These are phyloP conservation scores for Rhodosporidiobolus sp. DNA, from an alignment of 768 basidiomycete species.

Conservation along the genomic window DNA sequence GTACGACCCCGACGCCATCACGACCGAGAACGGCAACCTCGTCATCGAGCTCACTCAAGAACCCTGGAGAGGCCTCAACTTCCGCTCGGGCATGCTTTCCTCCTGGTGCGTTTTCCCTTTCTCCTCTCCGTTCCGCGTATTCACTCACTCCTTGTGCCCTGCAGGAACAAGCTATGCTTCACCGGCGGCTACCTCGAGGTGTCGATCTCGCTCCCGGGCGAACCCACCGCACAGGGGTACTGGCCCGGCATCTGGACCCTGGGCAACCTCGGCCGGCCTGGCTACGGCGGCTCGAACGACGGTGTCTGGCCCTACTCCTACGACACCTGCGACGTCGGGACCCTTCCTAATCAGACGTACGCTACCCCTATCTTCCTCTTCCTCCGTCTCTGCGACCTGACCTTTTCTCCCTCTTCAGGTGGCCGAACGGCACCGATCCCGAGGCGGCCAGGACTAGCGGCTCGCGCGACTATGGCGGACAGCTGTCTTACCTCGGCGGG, in stretches of 20 bases:
- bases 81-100: constrained; percentile 59
- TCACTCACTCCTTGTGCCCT: neutral
- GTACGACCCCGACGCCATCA: constrained; percentile 51
- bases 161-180: constrained; percentile 25
- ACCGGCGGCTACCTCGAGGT: constrained; percentile 44
- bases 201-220: constrained; percentile 18
- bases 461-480: constrained; percentile 50
- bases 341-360: constrained; percentile 75
- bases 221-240: constrained; percentile 17
- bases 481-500: constrained; percentile 61
- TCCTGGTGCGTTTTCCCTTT: constrained; percentile 48
- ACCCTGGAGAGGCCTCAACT: constrained; percentile 29
- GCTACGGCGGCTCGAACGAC: constrained; percentile 85
- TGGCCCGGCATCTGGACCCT: constrained; percentile 34
- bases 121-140: too few species aligned
- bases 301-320: constrained; percentile 58
- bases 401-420: constrained; percentile 52
- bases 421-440: constrained; percentile 59
- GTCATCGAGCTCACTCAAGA: constrained; percentile 31
- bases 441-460: constrained; percentile 52
- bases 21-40: constrained; percentile 49
- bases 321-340: constrained; percentile 81
- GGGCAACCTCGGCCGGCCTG: constrained; percentile 76
- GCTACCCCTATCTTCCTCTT: constrained; percentile 52
- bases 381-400: neutral